Percentiles rank a stretch among this genome's conserved stretches.
Evolutionary conservation across 1,139 yeast species (phyloP).

Genomic region (Diutina scorzettiae): DNA sequence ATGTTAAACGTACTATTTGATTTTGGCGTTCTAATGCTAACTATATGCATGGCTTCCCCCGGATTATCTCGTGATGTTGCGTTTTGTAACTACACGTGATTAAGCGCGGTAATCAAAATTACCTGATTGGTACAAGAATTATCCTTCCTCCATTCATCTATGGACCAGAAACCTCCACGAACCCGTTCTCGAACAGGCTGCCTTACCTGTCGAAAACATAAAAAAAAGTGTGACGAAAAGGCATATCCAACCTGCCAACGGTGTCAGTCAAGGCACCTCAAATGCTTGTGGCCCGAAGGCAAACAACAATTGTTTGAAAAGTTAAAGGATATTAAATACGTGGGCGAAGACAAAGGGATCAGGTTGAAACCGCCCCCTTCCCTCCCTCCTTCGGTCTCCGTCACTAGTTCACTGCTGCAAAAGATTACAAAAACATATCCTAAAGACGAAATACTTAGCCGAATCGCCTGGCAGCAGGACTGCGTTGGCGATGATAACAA

Average conservation of each 20-base stretch:
- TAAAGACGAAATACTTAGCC: constrained; percentile 14
- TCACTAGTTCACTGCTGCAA: too few relatives aligned
- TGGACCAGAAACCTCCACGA: background rate
- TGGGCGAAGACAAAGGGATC: constrained; percentile 7
- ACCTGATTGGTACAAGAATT: background rate
- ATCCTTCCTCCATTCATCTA: background rate
- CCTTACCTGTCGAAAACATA: constrained; percentile 34
- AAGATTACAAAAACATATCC: too few relatives aligned
- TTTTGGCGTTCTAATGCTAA: background rate
- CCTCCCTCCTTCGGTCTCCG: too few relatives aligned
- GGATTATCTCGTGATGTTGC: background rate
- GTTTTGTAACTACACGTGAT: too few relatives aligned
- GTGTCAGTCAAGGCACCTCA: constrained; percentile 16
- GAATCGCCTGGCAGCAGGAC: constrained; percentile 34
- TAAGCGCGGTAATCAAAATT: background rate
- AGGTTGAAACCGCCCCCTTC: constrained; percentile 7
- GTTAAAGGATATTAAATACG: constrained; percentile 17
- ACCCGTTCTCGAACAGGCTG: constrained; percentile 30
- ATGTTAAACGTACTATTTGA: too few relatives aligned
- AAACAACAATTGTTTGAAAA: constrained; percentile 15
- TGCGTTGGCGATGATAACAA: constrained; percentile 16
- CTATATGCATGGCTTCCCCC: background rate
- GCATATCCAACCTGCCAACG: constrained; percentile 24
- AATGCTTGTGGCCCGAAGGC: constrained; percentile 26
- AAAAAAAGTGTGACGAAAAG: constrained; percentile 39